Percentiles rank a stretch among this genome's conserved stretches.
Conservation (phyloP, 805 yeast species). For the Pichia cephalocereana region DNA sequence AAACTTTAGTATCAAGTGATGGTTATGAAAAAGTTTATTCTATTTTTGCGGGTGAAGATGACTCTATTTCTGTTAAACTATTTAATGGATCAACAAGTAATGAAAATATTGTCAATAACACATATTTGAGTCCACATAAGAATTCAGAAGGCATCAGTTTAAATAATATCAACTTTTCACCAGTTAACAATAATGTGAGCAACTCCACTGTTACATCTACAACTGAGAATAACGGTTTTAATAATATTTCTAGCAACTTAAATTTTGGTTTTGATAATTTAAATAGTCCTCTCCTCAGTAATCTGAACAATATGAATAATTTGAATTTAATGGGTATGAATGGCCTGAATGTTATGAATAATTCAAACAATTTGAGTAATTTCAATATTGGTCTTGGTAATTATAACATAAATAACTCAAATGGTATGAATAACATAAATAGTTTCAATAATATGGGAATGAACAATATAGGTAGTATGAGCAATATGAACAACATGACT, state of each 20-base stretch:
- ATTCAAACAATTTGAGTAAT: neutral
- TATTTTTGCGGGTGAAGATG: neutral
- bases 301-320: neutral
- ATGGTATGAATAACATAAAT: neutral
- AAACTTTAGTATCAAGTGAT: neutral
- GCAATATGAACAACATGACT: neutral
- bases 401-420: neutral
- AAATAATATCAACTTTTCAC: neutral
- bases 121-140: no score
- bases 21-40: neutral
- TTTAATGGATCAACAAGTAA: no score
- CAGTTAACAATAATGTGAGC: no score
- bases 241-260: neutral
- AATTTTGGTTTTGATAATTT: neutral
- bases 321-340: neutral
- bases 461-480: constrained; percentile 1
- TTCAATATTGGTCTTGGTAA: no score
- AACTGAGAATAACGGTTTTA: neutral
- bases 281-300: neutral
- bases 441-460: neutral
- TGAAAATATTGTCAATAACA: no score
- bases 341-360: neutral
- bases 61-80: neutral
- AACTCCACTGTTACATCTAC: no score
- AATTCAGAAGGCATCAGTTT: neutral